Evolutionary conservation across 768 basidiomycete species (phyloP).

Genomic region (Auriscalpium orientale): DNA sequence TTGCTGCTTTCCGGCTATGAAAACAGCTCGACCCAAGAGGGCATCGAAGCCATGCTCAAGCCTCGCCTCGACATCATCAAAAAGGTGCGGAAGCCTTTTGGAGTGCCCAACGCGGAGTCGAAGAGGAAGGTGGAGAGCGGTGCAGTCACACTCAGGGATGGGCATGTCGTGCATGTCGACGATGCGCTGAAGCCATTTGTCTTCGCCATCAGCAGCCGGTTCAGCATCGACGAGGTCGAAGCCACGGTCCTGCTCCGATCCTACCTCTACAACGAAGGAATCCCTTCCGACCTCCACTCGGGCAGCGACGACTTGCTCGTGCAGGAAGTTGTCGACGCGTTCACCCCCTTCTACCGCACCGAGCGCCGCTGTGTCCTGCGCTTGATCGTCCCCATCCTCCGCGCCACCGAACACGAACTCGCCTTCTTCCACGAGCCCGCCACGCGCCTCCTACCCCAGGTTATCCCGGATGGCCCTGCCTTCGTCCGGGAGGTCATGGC

Average conservation of each 20-base stretch:
- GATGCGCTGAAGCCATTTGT: slow-evolving; percentile 65
- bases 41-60: slow-evolving; percentile 49
- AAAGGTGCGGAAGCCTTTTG: slow-evolving; percentile 57
- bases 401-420: slow-evolving; percentile 51
- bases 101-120: slow-evolving; percentile 60
- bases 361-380: slow-evolving; percentile 70
- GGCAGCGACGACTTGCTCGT: slow-evolving; percentile 39
- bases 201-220: slow-evolving; percentile 60
- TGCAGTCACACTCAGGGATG: slow-evolving; percentile 61
- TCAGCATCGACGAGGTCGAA: slow-evolving; percentile 77
- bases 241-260: slow-evolving; percentile 67
- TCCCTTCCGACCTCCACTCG: slow-evolving; percentile 19
- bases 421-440: slow-evolving; percentile 52
- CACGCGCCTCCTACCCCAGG: slow-evolving; percentile 41
- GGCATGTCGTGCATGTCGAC: slow-evolving; percentile 53
- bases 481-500: slow-evolving; percentile 55
- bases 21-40: slow-evolving; percentile 51
- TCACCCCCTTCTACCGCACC: slow-evolving; percentile 76
- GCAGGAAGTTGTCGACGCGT: slow-evolving; percentile 56
- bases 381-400: slow-evolving; percentile 66
- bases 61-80: slow-evolving; percentile 51
- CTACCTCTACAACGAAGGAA: slow-evolving; percentile 70
- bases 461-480: slow-evolving; percentile 56
- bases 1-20: slow-evolving; percentile 48
- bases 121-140: slow-evolving; percentile 60